Evolutionary conservation across 352 stramenopile species (phyloP).

Genomic region (Pythium apleroticum): DNA sequence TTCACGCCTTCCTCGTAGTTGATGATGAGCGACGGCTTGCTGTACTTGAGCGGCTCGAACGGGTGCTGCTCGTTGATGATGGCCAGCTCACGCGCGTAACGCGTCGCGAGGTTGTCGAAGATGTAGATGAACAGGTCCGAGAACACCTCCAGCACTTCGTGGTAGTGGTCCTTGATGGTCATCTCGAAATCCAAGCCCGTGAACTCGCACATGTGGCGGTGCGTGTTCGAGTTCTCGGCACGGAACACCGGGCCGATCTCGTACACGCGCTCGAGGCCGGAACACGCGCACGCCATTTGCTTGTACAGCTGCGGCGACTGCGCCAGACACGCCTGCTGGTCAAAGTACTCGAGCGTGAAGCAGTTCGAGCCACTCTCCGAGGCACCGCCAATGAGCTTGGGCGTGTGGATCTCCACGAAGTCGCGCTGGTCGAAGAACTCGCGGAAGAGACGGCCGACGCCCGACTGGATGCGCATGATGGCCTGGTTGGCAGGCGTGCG

Average conservation of each 20-base stretch:
- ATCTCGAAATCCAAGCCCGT: constrained; percentile 99
- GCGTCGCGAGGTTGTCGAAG: constrained; percentile 96
- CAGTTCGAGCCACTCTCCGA: constrained; percentile 97
- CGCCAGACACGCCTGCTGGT: constrained; percentile 95
- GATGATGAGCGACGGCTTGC: constrained; percentile 91
- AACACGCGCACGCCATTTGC: constrained; percentile 98
- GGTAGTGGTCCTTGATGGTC: constrained; percentile 99
- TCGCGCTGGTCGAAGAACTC: constrained; percentile 94
- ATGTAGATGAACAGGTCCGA: constrained; percentile 99
- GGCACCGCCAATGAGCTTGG: constrained; percentile 97
- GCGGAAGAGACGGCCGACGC: constrained; percentile 96
- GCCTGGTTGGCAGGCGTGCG: constrained; percentile 98
- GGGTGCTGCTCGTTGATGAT: constrained; percentile 96
- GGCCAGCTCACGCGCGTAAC: constrained; percentile 94
- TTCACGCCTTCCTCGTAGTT: constrained; percentile 94
- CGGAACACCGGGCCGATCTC: constrained; percentile 99
- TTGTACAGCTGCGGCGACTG: constrained; percentile 99
- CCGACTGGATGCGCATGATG: constrained; percentile 98
- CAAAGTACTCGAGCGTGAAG: constrained; percentile 99
- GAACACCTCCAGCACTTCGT: constrained; percentile 97
- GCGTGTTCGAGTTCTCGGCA: constrained; percentile 99
- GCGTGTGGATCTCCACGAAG: constrained; percentile 99
- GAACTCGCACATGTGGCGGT: constrained; percentile 99
- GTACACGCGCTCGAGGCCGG: constrained; percentile 98
- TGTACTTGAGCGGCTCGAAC: constrained; percentile 97